These are phyloP conservation scores for Phyllosticta citrichinensis DNA, from an alignment of 2,329 filamentous ascomycete species.

Conservation along the genomic window DNA sequence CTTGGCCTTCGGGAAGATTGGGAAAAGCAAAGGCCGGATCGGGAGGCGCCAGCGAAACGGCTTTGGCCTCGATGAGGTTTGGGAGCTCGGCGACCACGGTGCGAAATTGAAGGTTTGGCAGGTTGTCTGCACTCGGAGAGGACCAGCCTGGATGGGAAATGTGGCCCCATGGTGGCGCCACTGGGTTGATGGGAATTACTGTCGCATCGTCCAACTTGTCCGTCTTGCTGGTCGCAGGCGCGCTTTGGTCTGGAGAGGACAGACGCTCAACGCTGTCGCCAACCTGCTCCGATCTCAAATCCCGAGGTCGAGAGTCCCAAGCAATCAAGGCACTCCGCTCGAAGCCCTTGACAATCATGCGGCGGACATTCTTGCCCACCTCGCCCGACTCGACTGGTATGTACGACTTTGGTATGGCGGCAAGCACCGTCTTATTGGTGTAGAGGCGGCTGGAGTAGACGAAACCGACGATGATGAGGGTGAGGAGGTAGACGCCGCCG, in stretches of 20 bases:
- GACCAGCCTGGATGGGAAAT: slow-evolving; percentile 85
- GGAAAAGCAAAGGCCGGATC: slow-evolving; percentile 33
- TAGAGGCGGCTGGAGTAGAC: slow-evolving; percentile 80
- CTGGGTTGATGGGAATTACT: slow-evolving; percentile 30
- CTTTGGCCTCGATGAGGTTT: slow-evolving; percentile 84
- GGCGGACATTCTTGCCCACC: slow-evolving; percentile 61
- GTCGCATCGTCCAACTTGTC: slow-evolving; percentile 20
- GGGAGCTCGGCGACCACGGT: slow-evolving; percentile 76
- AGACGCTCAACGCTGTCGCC: slow-evolving; percentile 3
- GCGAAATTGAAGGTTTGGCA: slow-evolving; percentile 73
- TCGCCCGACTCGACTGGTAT: slow-evolving; percentile 80
- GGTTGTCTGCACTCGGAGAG: slow-evolving; percentile 62
- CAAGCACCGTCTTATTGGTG: slow-evolving; percentile 68
- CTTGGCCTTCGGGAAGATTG: slow-evolving; percentile 16
- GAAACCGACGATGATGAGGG: slow-evolving; percentile 58
- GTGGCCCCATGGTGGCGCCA: slow-evolving; percentile 62
- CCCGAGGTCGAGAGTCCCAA: slow-evolving; percentile 63
- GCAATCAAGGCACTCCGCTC: slow-evolving; percentile 71
- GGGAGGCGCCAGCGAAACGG: slow-evolving; percentile 69
- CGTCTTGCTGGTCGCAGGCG: slow-evolving; percentile 18
- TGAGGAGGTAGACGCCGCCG: slow-evolving; percentile 63
- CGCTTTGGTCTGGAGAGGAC: slow-evolving; percentile 20
- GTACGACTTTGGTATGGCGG: slow-evolving; percentile 76
- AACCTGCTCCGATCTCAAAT: slow-evolving; percentile 35
- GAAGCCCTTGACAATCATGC: slow-evolving; percentile 63